Base-by-base conservation (phyloP, 805 yeast genomes). In the Komagataella populi region DNA sequence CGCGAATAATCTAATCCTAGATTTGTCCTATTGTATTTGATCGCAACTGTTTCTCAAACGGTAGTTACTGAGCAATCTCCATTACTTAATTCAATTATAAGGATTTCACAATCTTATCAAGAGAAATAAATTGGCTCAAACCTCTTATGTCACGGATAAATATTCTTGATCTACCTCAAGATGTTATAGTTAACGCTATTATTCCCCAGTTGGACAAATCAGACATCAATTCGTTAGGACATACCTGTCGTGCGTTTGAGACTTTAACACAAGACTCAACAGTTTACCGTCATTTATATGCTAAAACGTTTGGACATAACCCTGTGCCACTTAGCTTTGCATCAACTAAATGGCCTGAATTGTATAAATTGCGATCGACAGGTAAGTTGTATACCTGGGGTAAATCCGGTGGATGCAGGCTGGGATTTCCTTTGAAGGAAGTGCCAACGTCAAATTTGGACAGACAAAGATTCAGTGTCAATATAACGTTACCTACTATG, bases 351-450 rank as follows among this genome's bases (percentile, higher is more conserved):
- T 81, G 84, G 85, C 72, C 74, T 1, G 70, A 70, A 20, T 55
- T 78, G 45, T 79, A 71, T 61, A 57, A 62, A 17, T 49, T 68
- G 30, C 63, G 84, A 44, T 56, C 65, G 3, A 53, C 58, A 6
- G 73, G 75, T 6, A 60, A 68, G 44, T 54, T 80, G 3, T 70
- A 64, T 52, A 72, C 81, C 0, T 78, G 86, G 86, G 78, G 82
- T 3, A 55, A 69, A 7, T 56, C 68, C 12, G 53, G 59, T 14
- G 61, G 65, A 44, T 77, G 78, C 6, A 60, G 84, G 44, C 60
- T 80, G 46, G 85, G 84, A 1, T 70, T 66, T 52, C 50, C 62
- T 2, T 47, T 64, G 1, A 57, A 58, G 2, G 62, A 63, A 23
- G 57, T 66, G 8, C 68, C 70, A 3, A 46, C 24, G 10, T 57